phyloP scores from a whole-genome alignment of 1,284 basidiomycete species.

The Grifola frondosa region DNA sequence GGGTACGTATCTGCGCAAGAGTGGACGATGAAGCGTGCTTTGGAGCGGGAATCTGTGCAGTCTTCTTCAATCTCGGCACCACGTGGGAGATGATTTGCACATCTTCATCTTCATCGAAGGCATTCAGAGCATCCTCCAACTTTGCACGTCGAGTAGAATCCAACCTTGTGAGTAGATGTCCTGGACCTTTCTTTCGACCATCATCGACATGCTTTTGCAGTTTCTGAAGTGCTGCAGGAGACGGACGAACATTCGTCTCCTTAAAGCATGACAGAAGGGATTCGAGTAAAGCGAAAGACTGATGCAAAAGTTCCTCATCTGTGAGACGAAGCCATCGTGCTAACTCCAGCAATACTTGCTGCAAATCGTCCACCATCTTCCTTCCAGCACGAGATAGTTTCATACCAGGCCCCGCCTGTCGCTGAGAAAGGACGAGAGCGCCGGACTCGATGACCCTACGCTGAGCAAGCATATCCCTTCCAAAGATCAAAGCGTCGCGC shows the following conservation, averaged over 20 bases:
- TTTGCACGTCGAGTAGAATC: slow-evolving; percentile 54
- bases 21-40: no score
- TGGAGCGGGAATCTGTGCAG: no score
- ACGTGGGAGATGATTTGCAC: slow-evolving; percentile 36
- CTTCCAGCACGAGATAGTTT: slow-evolving; percentile 54
- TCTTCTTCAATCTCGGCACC: slow-evolving; percentile 14
- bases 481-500: slow-evolving; percentile 94
- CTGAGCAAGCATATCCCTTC: slow-evolving; percentile 78
- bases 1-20: no score
- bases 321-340: slow-evolving; percentile 87
- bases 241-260: slow-evolving; percentile 52
- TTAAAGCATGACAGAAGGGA: slow-evolving; percentile 73
- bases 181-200: slow-evolving; percentile 47
- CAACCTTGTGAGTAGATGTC: slow-evolving; percentile 49
- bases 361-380: slow-evolving; percentile 76
- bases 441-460: slow-evolving; percentile 78
- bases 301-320: slow-evolving; percentile 85
- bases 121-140: slow-evolving; percentile 57
- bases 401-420: slow-evolving; percentile 25
- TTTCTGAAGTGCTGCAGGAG: slow-evolving; percentile 49
- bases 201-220: slow-evolving; percentile 60
- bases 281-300: slow-evolving; percentile 81
- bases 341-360: slow-evolving; percentile 76
- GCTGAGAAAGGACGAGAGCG: slow-evolving; percentile 40
- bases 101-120: slow-evolving; percentile 63